Base-by-base conservation (phyloP, 129 eudicot genomes). In the Flaveria brownii region DNA sequence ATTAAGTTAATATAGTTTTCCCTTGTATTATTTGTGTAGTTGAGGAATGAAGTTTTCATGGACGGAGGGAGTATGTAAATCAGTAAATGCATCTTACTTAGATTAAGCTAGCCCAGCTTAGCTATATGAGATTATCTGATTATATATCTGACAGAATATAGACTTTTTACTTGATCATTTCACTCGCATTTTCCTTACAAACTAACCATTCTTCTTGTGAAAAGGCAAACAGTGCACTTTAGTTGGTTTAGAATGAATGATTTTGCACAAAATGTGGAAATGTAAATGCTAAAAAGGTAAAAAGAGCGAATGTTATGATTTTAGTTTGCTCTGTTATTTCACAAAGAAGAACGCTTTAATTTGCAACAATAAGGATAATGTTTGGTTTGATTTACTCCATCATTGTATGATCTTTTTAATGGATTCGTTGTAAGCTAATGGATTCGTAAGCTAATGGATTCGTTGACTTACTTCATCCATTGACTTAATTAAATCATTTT, bases 51-150 rank as follows among this genome's bases (percentile, higher is more conserved):
- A 65, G 41, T 18, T 63, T 75, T 5, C 49, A 45, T 45, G 49
- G 49, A 45, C 9, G 8, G 49, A 45, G 14, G 49, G 49, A 45
- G 49, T 33, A 33, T 33, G n/a, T n/a, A n/a, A n/a, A n/a, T n/a
- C n/a, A n/a, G 39, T 41, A 23, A 74, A 74, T 8, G 28, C 12
- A 47, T 22, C 3, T 16, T 33, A 17, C 33, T n/a, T 9, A n/a
- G 47, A 49, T 68, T 68, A 77, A 25, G 18, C 46, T 4, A 69
- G 49, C 59, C 59, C 65, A n/a, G 59, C 68, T 43, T 45, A 68
- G 75, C 75, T 52, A 68, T 77, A 14, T 68, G 23, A 62, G 78
- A 10, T 60, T 6, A 14, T 49, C 12, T 45, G 47, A 43, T 5
- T 64, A 64, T 22, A 6, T 12, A 20, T 45, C 11, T 43, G 49